Percentiles rank a stretch among this genome's conserved stretches.
Evolutionary conservation across 306 rosid genomes (phyloP).

Genomic region (Cyamopsis tetragonoloba): DNA sequence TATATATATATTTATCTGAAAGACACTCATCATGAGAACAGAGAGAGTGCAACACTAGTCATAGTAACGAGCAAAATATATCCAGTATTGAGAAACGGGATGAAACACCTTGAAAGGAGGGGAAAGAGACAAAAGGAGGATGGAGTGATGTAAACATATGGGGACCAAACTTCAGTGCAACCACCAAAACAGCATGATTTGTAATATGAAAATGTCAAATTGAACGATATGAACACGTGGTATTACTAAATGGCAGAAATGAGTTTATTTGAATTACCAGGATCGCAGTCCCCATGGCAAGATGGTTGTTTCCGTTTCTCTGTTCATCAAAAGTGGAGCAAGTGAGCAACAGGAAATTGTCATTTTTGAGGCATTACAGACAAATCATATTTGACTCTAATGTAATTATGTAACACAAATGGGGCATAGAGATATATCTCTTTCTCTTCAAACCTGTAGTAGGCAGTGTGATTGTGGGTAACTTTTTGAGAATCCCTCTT

Average conservation of each 20-base stretch:
- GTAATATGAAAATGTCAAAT: neutral
- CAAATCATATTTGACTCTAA: neutral
- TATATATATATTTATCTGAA: too few relatives aligned
- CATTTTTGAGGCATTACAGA: neutral
- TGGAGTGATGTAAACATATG: neutral
- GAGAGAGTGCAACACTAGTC: too few relatives aligned
- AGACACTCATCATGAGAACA: too few relatives aligned
- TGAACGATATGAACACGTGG: neutral
- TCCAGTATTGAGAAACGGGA: too few relatives aligned
- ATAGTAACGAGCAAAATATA: too few relatives aligned
- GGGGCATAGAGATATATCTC: neutral
- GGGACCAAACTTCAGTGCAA: neutral
- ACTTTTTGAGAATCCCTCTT: neutral
- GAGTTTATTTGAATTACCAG: conserved; percentile 26
- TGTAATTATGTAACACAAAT: neutral
- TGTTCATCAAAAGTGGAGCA: conserved; percentile 9
- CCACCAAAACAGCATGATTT: conserved; percentile 6
- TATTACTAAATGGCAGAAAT: neutral
- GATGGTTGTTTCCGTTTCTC: conserved; percentile 28
- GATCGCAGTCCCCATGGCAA: conserved; percentile 27
- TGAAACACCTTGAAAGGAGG: neutral
- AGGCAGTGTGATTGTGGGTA: neutral
- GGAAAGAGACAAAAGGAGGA: neutral
- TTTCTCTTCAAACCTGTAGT: conserved; percentile 28
- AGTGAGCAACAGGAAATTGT: neutral